Evolutionary conservation across 257 asterid genomes (phyloP).

Genomic region (Fraxinus americana): DNA sequence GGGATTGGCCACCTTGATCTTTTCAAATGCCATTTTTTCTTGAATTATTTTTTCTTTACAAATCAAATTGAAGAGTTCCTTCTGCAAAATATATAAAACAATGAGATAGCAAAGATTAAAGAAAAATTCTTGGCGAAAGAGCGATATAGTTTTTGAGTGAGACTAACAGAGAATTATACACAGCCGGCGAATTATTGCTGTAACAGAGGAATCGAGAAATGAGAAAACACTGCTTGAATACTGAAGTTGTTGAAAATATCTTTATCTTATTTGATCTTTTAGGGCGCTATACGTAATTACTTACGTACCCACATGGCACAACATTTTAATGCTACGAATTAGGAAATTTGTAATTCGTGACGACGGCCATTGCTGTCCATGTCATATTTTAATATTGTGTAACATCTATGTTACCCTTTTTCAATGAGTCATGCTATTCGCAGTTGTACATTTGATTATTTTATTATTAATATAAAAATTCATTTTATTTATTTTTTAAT

Average conservation of each 20-base stretch:
- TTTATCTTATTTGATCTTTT: no score
- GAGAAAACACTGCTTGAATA: background rate
- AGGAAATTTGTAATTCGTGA: background rate
- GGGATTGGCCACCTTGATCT: conserved; percentile 96
- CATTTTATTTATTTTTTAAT: no score
- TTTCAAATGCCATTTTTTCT: conserved; percentile 61
- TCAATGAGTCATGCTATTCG: no score
- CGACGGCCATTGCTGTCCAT: background rate
- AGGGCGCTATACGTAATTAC: background rate
- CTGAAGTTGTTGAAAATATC: background rate
- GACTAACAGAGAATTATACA: background rate
- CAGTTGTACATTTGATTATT: no score
- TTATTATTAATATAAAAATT: no score
- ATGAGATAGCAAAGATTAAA: conserved; percentile 12
- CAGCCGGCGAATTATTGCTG: background rate
- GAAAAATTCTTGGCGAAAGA: conserved; percentile 13
- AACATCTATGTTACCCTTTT: no score
- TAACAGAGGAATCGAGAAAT: background rate
- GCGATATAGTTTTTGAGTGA: conserved; percentile 22
- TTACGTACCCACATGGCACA: background rate
- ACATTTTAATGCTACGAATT: background rate
- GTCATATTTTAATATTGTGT: no score
- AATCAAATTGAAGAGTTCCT: conserved; percentile 5
- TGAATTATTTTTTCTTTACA: background rate
- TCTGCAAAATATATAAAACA: background rate